Base-by-base conservation (phyloP, 2,329 filamentous ascomycete genomes). In the Pyricularia pennisetigena region DNA sequence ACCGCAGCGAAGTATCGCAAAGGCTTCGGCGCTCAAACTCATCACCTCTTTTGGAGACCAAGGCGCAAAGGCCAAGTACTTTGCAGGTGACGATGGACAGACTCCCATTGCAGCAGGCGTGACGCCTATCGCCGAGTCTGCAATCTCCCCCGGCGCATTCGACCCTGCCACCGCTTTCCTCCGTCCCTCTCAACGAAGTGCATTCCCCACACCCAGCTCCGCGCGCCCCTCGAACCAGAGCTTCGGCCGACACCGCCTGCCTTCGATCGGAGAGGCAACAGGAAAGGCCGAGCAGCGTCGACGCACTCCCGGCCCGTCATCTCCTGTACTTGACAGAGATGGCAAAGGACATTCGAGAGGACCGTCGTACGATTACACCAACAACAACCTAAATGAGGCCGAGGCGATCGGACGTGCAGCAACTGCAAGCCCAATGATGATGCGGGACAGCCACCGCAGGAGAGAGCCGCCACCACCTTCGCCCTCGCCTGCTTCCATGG, bases 41-140 rank as follows among this genome's bases (percentile, higher is more conserved):
- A 96, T 98, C 73, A 98, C 95, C 0, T 90, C 91, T 0, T 98
- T 99, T 74, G 90, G 88, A 8, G 86, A 88, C 65, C 82, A 82
- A 64, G 80, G 79, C 4, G 81, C 82, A 26, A 88, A 89, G 70
- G 86, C 88, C 67, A 88, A 87, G 77, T 88, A 92, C 78, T 87
- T 89, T 72, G 80, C 82, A 0, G 76, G 80, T 57, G 86, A 88
- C 66, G 85, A 83, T 49, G 85, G 85, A 9, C 82, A 82, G 72
- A 97, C 93, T 0, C 93, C 93, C 0, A 90, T 93, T 71, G 91
- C 91, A 10, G 89, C 88, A 1, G 92, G 90, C n/a, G 86, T 91
- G 0, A 98, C 94, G 0, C 94, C 94, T 0, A 97, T 97, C 73
- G 90, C 91, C 1, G 90, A 93, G 72, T 91, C 90, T 57, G 90